Conservation (phyloP, 805 yeast genomes). For the Candida palmyrensis region DNA sequence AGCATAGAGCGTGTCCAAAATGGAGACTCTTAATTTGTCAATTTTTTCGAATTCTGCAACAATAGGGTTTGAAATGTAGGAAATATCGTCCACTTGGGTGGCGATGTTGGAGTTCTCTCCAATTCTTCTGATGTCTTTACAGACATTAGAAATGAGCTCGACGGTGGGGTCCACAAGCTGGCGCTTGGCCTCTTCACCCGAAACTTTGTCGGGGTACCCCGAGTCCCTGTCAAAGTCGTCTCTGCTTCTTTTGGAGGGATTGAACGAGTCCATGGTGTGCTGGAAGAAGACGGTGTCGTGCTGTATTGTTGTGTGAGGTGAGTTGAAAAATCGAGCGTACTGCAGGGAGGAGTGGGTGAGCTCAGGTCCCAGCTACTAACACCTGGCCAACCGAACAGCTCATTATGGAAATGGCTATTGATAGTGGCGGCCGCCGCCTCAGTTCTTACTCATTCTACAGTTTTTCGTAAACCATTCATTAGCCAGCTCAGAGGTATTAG, state of each 20-base stretch:
- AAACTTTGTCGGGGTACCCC: too few species aligned
- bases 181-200: constrained; percentile 28
- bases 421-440: too few species aligned
- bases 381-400: too few species aligned
- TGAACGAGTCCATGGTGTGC: constrained; percentile 13
- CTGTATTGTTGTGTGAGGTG: too few species aligned
- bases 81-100: constrained; percentile 45
- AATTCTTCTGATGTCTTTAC: constrained; percentile 39
- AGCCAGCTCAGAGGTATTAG: too few species aligned
- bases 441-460: too few species aligned
- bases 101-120: constrained; percentile 38
- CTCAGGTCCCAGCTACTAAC: too few species aligned
- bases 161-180: constrained; percentile 36
- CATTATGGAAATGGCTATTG: too few species aligned
- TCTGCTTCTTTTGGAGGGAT: constrained; percentile 22
- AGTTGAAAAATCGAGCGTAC: too few species aligned
- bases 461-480: too few species aligned
- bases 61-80: constrained; percentile 63
- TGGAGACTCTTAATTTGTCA: constrained; percentile 51
- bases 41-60: constrained; percentile 61
- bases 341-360: too few species aligned
- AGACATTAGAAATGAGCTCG: constrained; percentile 38
- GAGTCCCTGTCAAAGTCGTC: constrained; percentile 23
- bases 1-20: constrained; percentile 62
- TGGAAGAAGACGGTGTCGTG: too few species aligned